Base-by-base conservation (phyloP, 306 rosid genomes). In the Rosa multiflora region DNA sequence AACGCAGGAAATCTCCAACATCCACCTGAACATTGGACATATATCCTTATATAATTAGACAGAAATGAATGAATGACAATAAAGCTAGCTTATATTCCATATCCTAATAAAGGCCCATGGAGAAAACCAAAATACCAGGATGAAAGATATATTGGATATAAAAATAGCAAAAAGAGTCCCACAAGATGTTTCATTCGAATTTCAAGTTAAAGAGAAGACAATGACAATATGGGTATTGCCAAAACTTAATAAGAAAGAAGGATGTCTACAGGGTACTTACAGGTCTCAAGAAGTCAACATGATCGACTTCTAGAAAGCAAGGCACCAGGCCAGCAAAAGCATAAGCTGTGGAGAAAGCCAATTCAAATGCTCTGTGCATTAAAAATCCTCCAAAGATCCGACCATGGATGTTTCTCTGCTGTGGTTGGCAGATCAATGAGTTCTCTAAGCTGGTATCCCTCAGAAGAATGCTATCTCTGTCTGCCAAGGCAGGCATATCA, bases 371-470 rank as follows among this genome's bases (percentile, higher is more conserved):
- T 32, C 94, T 88, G 79, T 96, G 97, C 99, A 96, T 91, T 86
- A 96, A 72, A 83, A 96, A 93, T 58, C 99, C 98, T 82, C 99
- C 99, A 14, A 96, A 96, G 79, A 96, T 91, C 78, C 98, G 89
- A 77, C 99, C 99, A 76, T 96, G 94, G 55, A 96, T 91, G 85
- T 96, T 96, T 87, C 99, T 90, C 81, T 93, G 99, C 78, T 96
- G 99, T 18, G 99, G 97, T 71, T 93, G 98, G 87, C 99, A 96
- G 72, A 96, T 85, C 72, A 96, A 85, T 35, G 98, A 83, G 81
- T 89, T 94, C 76, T 92, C 98, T 2, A 92, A 94, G 79, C 88
- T 61, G 11, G 97, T 92, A 80, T 94, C 91, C 83, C 87, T 88
- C 37, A 91, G 88, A 82, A 94, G 97, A 88, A 94, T 94, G 87